Evolutionary conservation across 2,329 filamentous ascomycete genomes (phyloP).

Genomic region (Aureobasidium namibiae): DNA sequence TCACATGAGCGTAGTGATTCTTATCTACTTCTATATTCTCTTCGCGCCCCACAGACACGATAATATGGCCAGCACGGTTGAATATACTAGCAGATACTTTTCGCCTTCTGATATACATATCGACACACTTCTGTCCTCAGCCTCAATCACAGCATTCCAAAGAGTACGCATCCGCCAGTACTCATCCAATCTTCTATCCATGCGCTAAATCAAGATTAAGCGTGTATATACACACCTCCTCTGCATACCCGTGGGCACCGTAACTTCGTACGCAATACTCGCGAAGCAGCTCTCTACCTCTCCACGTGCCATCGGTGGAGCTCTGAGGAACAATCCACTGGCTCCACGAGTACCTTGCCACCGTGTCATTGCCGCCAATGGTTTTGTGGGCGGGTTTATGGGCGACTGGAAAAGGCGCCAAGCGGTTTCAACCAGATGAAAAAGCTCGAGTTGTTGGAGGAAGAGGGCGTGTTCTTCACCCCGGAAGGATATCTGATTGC

Average conservation of each 20-base stretch:
- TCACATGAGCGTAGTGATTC: no score
- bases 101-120: background rate
- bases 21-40: no score
- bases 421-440: background rate
- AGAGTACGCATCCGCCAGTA: background rate
- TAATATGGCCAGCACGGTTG: no score
- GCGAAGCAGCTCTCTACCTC: background rate
- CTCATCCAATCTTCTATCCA: no score
- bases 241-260: background rate
- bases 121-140: background rate
- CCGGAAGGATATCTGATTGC: background rate
- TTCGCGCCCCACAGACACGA: no score
- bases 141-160: background rate
- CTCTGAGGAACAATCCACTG: background rate
- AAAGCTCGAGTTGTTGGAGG: background rate
- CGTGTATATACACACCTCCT: background rate
- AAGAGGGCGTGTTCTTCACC: background rate
- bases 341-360: background rate
- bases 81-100: background rate
- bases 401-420: background rate
- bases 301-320: background rate
- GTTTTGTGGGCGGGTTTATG: background rate
- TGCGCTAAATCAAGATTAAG: background rate
- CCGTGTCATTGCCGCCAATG: background rate
- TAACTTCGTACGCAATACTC: background rate